A percentile compares a stretch with the other conserved stretches of the same genome.
Conservation (phyloP, 2,329 filamentous ascomycete genomes). For the Stagonosporopsis tanaceti region DNA sequence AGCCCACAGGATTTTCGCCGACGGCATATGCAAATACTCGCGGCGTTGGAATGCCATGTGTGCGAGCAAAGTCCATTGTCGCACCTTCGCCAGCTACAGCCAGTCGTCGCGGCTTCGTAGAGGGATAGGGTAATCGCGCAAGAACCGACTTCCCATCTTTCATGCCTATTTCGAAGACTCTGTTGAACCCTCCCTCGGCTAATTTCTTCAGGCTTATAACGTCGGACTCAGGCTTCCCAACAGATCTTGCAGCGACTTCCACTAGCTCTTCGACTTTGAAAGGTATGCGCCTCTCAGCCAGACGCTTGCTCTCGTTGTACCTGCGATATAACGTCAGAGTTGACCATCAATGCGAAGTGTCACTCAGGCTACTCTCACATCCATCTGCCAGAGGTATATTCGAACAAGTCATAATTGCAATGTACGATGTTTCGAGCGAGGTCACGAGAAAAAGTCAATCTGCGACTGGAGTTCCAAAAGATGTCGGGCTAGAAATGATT, state of each 20-base stretch:
- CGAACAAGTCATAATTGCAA: no score
- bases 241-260: neutral
- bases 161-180: constrained; percentile 42
- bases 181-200: constrained; percentile 45
- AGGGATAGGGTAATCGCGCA: constrained; percentile 46
- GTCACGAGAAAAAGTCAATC: no score
- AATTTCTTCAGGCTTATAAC: neutral
- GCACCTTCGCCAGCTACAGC: constrained; percentile 52
- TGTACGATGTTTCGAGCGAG: no score
- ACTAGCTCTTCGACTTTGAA: constrained; percentile 16
- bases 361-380: no score
- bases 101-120: constrained; percentile 18
- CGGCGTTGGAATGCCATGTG: constrained; percentile 35
- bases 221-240: neutral
- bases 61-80: constrained; percentile 44
- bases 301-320: no score
- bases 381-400: no score
- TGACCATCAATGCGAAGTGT: no score
- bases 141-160: constrained; percentile 38
- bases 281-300: no score
- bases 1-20: constrained; percentile 31
- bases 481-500: no score
- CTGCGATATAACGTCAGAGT: no score
- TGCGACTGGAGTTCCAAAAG: no score
- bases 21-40: constrained; percentile 32